Evolutionary conservation across 2,329 filamentous ascomycete genomes (phyloP), one percentile per base, ranked within the genome.

Genomic region (Aspergillaceae sp.): DNA sequence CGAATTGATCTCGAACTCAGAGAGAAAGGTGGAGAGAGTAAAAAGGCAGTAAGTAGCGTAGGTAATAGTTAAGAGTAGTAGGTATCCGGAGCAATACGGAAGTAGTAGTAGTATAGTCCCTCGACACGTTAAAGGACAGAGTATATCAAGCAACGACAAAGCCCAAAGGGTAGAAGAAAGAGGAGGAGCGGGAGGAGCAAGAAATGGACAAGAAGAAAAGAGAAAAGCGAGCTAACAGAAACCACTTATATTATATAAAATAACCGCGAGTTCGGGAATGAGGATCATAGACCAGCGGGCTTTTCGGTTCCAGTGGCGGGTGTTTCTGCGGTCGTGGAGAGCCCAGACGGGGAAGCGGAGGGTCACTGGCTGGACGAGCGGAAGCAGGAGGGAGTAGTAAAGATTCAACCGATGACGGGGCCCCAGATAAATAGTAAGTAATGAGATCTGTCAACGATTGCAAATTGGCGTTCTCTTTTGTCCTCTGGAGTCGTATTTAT

Each of bases 271-370:
- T 46, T 56, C 52, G 55, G 55, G 47, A 53, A 51, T 41, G 53
- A 47, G 48, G 51, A 56, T 54, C 52, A 47, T 44, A 32, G 42
- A 43, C 48, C 46, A 42, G 47, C 38, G 43, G 6, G 36, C 11
- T 38, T 38, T 47, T 60, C 54, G 55, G 54, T 45, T 51, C 44
- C 45, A 56, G 57, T 61, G 54, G 56, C 55, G 55, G 51, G 40
- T 36, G 28, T 41, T 45, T 51, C 8, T 44, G 33, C 27, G 11
- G 32, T 11, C 28, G 33, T 26, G 7, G 52, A 50, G 56, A 55
- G 58, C 56, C 54, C 55, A 55, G 58, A 65, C 63, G 63, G 62
- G 60, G 62, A 58, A 61, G 61, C 60, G 63, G 62, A 64, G 58
- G 55, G 41, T 53, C 54, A 35, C 42, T 35, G 41, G 36, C 58